Evolutionary conservation across 2,329 filamentous ascomycete species (phyloP), one percentile per base, ranked within the genome.

Genomic region (Tolypocladium cylindrosporum): DNA sequence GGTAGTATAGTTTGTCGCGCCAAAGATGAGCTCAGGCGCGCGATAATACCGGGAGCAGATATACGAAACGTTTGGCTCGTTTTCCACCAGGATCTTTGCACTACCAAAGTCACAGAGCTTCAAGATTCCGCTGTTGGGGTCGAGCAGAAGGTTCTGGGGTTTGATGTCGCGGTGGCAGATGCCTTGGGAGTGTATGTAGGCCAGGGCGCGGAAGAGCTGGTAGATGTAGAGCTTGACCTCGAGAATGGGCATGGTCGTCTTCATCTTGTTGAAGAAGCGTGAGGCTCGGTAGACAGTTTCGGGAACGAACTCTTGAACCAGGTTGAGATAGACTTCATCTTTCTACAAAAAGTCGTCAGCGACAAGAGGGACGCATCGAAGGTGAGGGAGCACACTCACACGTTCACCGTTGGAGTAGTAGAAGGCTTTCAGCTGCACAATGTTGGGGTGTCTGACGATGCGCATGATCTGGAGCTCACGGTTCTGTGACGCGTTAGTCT

Each of bases 191-290:
- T 99, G 94, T 67, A 99, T 99, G 77, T 99, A 99, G 70, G 94
- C 94, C 66, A 99, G 83, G 41, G 94, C 96, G 67, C 94, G 88
- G 85, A 99, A 99, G 57, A 99, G 88, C 80, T 99, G 94, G 78
- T 99, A 99, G 72, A 93, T 99, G 81, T 97, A 99, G 62, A 99
- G 88, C 81, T 99, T 99, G 72, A 97, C 91, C 76, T 99, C 94
- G 67, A 99, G 85, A 67, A 93, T 96, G 19, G 94, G 94, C 94
- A 99, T 99, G 56, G 93, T 97, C 8, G 92, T 96, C 86, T 97
- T 99, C 88, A 97, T 88, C 81, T 99, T 99, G 83, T 95, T 97
- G 83, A 99, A 99, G 79, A 97, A 97, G 69, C 94, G 88, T 63
- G 94, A 97, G 50, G 94, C 94, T 69, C 94, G 88, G 76, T 99